Conservation (phyloP, 176 grass and related monocot species). For the Oryza brachyantha region DNA sequence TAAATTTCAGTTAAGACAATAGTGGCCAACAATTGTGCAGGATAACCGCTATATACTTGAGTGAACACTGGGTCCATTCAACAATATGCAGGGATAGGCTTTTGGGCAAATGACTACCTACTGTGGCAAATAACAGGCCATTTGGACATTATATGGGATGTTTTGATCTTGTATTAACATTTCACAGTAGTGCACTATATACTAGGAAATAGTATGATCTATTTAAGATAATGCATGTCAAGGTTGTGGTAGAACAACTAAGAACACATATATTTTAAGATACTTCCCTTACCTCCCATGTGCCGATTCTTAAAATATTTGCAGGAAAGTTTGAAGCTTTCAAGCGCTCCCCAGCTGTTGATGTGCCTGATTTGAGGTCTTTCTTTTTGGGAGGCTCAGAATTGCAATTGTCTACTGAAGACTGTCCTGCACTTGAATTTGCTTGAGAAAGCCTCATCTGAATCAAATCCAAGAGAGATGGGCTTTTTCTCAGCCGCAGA, state of each 20-base stretch:
- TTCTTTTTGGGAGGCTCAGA: slow-evolving; percentile 55
- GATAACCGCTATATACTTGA: neutral
- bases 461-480: slow-evolving; percentile 86
- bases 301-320: slow-evolving; percentile 79
- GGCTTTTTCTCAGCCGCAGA: slow-evolving; percentile 83
- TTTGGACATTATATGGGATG: neutral
- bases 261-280: neutral
- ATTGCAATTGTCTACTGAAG: slow-evolving; percentile 14
- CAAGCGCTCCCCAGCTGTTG: slow-evolving; percentile 49
- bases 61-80: neutral
- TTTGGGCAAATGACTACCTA: neutral
- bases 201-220: neutral
- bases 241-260: slow-evolving; percentile 3
- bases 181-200: neutral
- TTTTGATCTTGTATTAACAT: neutral
- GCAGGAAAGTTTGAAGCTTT: slow-evolving; percentile 97
- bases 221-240: neutral
- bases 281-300: slow-evolving; percentile 73
- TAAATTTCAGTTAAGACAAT: slow-evolving; percentile 13
- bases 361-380: slow-evolving; percentile 47
- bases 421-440: slow-evolving; percentile 38
- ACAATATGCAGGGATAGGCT: neutral
- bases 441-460: slow-evolving; percentile 79
- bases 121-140: neutral
- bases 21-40: slow-evolving; percentile 11